Conservation (phyloP, 306 rosid genomes). For the Trifolium repens region DNA sequence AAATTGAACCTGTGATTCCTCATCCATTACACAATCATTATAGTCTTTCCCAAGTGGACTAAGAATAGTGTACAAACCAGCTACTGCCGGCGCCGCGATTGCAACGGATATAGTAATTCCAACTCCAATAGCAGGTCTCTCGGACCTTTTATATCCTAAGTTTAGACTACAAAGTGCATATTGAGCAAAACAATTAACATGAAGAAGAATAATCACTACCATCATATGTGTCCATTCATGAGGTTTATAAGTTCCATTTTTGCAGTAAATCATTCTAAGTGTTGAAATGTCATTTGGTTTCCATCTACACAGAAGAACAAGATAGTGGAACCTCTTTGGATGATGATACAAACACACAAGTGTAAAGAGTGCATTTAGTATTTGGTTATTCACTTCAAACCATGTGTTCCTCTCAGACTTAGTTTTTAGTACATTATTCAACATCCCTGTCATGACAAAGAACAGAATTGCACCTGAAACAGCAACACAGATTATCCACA, state of each 20-base stretch:
- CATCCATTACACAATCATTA: conserved; percentile 68
- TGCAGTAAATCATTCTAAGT: conserved; percentile 77
- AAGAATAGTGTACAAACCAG: conserved; percentile 73
- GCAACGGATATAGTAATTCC: conserved; percentile 76
- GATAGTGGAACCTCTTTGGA: conserved; percentile 80
- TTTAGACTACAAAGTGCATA: conserved; percentile 91
- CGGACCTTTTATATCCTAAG: conserved; percentile 77
- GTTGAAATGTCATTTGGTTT: conserved; percentile 63
- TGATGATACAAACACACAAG: conserved; percentile 93
- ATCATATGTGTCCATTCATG: conserved; percentile 93
- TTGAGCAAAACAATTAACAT: conserved; percentile 85
- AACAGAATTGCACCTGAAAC: conserved; percentile 90
- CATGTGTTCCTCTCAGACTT: conserved; percentile 75
- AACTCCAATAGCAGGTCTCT: conserved; percentile 86
- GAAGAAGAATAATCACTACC: conserved; percentile 83
- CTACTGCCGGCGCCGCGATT: conserved; percentile 77
- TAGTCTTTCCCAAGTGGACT: conserved; percentile 93
- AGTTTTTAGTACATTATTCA: conserved; percentile 60
- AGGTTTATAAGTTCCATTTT: conserved; percentile 85
- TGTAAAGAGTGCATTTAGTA: conserved; percentile 88
- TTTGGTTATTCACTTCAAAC: conserved; percentile 96
- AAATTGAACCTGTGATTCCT: conserved; percentile 68
- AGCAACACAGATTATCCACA: conserved; percentile 75
- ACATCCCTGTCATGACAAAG: conserved; percentile 95
- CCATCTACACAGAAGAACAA: conserved; percentile 84